Conservation (phyloP, 2,329 filamentous ascomycete species). For the Colletotrichum tropicale region DNA sequence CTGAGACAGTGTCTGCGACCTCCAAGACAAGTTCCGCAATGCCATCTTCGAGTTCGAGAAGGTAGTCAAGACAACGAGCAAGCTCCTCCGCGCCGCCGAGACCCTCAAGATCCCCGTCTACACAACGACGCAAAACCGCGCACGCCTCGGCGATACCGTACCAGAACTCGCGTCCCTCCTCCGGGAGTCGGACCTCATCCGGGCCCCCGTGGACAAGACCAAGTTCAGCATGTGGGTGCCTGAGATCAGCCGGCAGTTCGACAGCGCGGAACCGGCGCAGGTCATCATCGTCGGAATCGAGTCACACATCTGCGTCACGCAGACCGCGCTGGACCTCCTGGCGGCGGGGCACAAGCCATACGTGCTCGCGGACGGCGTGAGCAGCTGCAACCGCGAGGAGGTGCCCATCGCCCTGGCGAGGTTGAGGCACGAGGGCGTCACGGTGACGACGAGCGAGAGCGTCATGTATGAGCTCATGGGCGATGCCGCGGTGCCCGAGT, state of each 20-base stretch:
- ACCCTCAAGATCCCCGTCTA: slow-evolving; percentile 78
- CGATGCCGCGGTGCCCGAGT: slow-evolving; percentile 76
- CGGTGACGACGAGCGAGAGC: slow-evolving; percentile 87
- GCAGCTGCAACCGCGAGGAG: slow-evolving; percentile 84
- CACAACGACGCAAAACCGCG: slow-evolving; percentile 83
- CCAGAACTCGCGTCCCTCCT: slow-evolving; percentile 67
- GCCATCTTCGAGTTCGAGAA: slow-evolving; percentile 87
- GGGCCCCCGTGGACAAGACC: slow-evolving; percentile 77
- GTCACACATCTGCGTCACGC: slow-evolving; percentile 91
- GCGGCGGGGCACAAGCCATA: slow-evolving; percentile 80
- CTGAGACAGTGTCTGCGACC: slow-evolving; percentile 79
- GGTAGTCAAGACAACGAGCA: slow-evolving; percentile 73
- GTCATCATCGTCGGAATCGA: slow-evolving; percentile 90
- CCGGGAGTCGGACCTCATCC: slow-evolving; percentile 39
- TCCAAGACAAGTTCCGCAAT: slow-evolving; percentile 90
- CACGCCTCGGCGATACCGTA: slow-evolving; percentile 81
- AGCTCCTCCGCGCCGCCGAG: slow-evolving; percentile 69
- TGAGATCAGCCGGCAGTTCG: slow-evolving; percentile 54
- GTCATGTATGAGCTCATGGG: slow-evolving; percentile 89
- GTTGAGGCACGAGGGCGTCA: slow-evolving; percentile 75
- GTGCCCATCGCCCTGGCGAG: slow-evolving; percentile 78
- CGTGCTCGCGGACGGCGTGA: slow-evolving; percentile 87
- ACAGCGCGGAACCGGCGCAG: slow-evolving; percentile 42
- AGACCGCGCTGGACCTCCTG: slow-evolving; percentile 85
- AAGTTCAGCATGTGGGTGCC: slow-evolving; percentile 88